Percentiles rank a stretch among this genome's conserved stretches.
phyloP scores from a whole-genome alignment of 2,329 filamentous ascomycete genomes.

The Ophiosphaerella korrae region DNA sequence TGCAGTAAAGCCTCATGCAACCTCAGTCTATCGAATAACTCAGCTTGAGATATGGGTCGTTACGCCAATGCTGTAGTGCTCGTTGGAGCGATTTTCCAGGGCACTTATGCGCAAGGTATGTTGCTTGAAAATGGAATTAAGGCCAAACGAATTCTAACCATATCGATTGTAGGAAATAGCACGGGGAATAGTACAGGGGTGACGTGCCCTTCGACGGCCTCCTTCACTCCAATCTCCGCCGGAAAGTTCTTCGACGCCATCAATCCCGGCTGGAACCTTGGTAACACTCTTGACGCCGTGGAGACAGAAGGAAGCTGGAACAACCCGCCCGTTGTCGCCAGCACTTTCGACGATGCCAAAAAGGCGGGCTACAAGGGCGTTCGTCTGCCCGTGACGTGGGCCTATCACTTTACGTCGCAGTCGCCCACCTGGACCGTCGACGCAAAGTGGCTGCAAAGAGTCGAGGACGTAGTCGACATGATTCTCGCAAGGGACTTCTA shows the following conservation, averaged over 20 bases:
- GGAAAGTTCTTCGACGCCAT: slow-evolving; percentile 55
- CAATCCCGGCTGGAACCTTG: slow-evolving; percentile 65
- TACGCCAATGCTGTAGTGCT: slow-evolving; percentile 9
- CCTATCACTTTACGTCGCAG: slow-evolving; percentile 59
- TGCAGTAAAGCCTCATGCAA: neutral
- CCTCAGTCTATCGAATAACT: neutral
- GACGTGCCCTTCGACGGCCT: slow-evolving; percentile 46
- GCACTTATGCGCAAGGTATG: slow-evolving; percentile 19
- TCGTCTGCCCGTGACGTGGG: slow-evolving; percentile 64
- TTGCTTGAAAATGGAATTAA: neutral
- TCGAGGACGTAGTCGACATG: slow-evolving; percentile 63
- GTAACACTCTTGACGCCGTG: slow-evolving; percentile 64
- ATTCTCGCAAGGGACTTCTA: slow-evolving; percentile 58
- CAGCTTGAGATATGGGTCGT: slow-evolving; percentile 3
- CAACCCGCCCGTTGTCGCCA: slow-evolving; percentile 57
- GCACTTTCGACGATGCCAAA: slow-evolving; percentile 60
- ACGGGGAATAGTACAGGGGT: slow-evolving; percentile 23
- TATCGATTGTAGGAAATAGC: neutral
- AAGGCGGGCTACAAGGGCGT: slow-evolving; percentile 62
- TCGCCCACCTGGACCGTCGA: slow-evolving; percentile 62
- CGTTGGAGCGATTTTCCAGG: slow-evolving; percentile 20
- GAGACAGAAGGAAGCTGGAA: slow-evolving; percentile 65
- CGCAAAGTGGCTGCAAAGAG: slow-evolving; percentile 60
- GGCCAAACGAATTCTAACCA: too few species aligned
- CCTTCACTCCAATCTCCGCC: slow-evolving; percentile 55